These are phyloP conservation scores for Monilinia polystroma DNA, from an alignment of 2,329 filamentous ascomycete genomes.

Conservation along the genomic window DNA sequence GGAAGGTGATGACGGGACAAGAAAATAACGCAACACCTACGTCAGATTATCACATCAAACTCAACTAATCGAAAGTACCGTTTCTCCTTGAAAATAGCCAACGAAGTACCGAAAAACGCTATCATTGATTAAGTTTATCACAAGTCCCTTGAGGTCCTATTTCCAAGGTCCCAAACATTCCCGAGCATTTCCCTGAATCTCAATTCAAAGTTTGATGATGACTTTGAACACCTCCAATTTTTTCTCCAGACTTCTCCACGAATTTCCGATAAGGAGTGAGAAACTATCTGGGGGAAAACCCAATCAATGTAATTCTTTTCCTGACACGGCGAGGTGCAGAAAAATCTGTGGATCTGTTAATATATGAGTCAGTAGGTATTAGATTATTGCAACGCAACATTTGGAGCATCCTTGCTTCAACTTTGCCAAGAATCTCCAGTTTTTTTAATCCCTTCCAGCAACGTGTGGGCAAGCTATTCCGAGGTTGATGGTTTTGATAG, in stretches of 20 bases:
- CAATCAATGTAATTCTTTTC: not conserved
- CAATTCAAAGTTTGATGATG: not conserved
- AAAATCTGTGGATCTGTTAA: conserved; percentile 10
- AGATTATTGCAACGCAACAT: not conserved
- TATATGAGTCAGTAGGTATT: not conserved
- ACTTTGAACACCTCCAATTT: conserved; percentile 4
- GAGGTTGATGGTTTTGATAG: not conserved
- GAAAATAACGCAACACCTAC: not conserved
- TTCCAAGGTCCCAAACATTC: not conserved
- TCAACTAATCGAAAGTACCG: not conserved
- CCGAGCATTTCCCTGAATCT: not conserved
- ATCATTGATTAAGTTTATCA: not conserved
- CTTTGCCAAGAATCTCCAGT: not conserved
- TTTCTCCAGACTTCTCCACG: conserved; percentile 14
- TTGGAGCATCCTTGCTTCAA: conserved; percentile 8
- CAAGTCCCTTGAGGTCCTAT: not conserved
- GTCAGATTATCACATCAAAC: not conserved
- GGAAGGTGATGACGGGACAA: not conserved
- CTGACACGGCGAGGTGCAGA: conserved; percentile 10
- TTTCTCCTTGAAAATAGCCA: not conserved
- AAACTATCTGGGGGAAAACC: not conserved
- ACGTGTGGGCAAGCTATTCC: not conserved
- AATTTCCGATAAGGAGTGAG: not conserved
- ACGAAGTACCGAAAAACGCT: not conserved
- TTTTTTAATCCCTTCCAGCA: not conserved